Conservation (phyloP, 2,329 filamentous ascomycete genomes). For the Fusarium falciforme region DNA sequence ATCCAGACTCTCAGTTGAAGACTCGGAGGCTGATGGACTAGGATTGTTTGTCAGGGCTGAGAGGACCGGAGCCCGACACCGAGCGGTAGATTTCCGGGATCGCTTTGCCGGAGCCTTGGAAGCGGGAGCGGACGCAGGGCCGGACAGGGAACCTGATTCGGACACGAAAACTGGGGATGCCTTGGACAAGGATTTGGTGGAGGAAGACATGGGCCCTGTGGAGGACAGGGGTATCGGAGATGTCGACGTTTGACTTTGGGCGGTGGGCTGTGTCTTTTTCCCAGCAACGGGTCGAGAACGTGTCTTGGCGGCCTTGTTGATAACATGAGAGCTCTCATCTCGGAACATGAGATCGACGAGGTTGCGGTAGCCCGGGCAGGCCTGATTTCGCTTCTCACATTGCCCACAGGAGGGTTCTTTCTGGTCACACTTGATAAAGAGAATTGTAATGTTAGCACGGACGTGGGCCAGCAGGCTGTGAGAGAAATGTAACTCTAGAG, state of each 20-base stretch:
- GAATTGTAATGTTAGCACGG: conserved; percentile 13
- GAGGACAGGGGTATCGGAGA: conserved; percentile 29
- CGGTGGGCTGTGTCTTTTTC: conserved; percentile 38
- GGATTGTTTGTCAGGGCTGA: conserved; percentile 39
- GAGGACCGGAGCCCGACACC: conserved; percentile 36
- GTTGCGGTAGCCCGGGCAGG: conserved; percentile 67
- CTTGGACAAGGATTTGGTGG: conserved; percentile 3
- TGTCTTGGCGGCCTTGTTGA: conserved; percentile 60
- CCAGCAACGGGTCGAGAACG: conserved; percentile 39
- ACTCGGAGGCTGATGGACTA: conserved; percentile 37
- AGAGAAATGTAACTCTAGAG: conserved; percentile 2
- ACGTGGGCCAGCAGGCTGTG: background rate
- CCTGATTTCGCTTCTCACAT: conserved; percentile 62
- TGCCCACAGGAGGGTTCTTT: conserved; percentile 64
- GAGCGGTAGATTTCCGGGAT: conserved; percentile 18
- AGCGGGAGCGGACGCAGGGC: background rate
- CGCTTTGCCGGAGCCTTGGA: conserved; percentile 15
- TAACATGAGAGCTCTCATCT: conserved; percentile 67
- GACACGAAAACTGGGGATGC: conserved; percentile 14
- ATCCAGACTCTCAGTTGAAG: conserved; percentile 35
- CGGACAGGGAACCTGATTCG: conserved; percentile 3
- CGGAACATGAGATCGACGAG: conserved; percentile 68
- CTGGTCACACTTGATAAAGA: conserved; percentile 61
- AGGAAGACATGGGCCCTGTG: background rate
- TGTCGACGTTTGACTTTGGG: conserved; percentile 24